Evolutionary conservation across 768 basidiomycete genomes (phyloP).

Genomic region (Multifurca ochricompacta): DNA sequence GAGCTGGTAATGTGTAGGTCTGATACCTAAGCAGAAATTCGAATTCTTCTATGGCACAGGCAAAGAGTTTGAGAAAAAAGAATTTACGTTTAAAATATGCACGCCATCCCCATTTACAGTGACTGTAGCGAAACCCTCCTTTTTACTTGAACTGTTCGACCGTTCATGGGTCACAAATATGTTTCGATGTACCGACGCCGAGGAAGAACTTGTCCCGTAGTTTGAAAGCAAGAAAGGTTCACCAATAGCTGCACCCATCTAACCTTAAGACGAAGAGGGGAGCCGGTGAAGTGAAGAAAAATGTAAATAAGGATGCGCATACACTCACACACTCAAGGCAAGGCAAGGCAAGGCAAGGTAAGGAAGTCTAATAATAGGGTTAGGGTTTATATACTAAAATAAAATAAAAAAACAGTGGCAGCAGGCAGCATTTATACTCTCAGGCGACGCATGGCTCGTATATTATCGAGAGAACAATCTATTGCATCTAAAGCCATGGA

Average conservation of each 20-base stretch:
- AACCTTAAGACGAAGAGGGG: too few species aligned
- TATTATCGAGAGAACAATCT: conserved; percentile 15
- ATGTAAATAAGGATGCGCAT: too few species aligned
- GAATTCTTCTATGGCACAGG: background rate
- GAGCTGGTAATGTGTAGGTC: conserved; percentile 15
- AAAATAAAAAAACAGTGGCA: background rate
- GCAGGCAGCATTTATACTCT: background rate
- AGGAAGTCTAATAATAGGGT: conserved; percentile 2
- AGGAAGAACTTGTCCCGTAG: conserved; percentile 7
- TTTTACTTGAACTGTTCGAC: conserved; percentile 24
- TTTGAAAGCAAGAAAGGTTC: conserved; percentile 18
- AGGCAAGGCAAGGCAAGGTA: too few species aligned
- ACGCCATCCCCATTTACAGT: conserved; percentile 68
- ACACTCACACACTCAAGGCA: too few species aligned
- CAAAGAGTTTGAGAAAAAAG: conserved; percentile 8
- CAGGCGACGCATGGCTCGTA: background rate
- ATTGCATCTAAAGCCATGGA: conserved; percentile 12
- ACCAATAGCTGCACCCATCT: conserved; percentile 15
- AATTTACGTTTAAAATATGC: conserved; percentile 63
- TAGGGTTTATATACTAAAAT: background rate
- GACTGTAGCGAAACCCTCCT: conserved; percentile 55
- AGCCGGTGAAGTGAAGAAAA: background rate
- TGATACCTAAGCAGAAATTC: conserved; percentile 8
- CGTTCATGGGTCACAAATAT: conserved; percentile 33
- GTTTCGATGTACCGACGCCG: background rate